Evolutionary conservation across 192 early-diverging fungal genomes (phyloP), one percentile per base, ranked within the genome.

Genomic region (Coemansia javaensis): DNA sequence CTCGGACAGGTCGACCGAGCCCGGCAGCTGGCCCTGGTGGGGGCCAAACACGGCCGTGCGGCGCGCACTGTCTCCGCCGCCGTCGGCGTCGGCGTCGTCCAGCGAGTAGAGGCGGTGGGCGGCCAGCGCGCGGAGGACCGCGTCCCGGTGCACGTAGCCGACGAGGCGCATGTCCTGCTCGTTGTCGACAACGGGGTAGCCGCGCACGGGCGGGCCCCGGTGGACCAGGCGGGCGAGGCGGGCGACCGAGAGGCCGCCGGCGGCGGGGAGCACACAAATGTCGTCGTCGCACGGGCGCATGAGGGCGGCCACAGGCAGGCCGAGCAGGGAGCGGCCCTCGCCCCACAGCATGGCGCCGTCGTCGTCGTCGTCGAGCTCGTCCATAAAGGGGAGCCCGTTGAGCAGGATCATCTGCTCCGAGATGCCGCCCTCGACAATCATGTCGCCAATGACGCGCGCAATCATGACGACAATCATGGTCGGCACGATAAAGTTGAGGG

Each of bases 401-500:
- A 89, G 59, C 33, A 81, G 75, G 27, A 91, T 90, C 33, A 85
- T 81, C 25, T 84, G 83, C 57, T 91, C 88, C 12, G 82, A 77
- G 44, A 92, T 88, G 8, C 88, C 88, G 22, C 84, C 86, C 40
- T 75, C 75, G 18, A 71, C 83, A 55, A 90, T 82, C 36, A 77
- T 70, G 47, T 90, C 90, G 28, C 83, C 87, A 7, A 88, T 79
- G 28, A 83, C 72, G 32, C 85, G 82, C 8, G 87, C 85, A 7
- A 88, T 80, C 80, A 90, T 83, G 15, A 90, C 73, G 20, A 84
- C 82, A 46, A 90, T 84, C 77, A 86, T 81, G 2, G 82, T 84
- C 1, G 84, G 84, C 28, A 95, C 74, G 36, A 87, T 80, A 59
- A 95, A 99, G 12, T 88, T 88, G 18, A 99, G 66, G 2, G 94